phyloP scores from a whole-genome alignment of 805 yeast species.

The Blastobotrys peoriensis region DNA sequence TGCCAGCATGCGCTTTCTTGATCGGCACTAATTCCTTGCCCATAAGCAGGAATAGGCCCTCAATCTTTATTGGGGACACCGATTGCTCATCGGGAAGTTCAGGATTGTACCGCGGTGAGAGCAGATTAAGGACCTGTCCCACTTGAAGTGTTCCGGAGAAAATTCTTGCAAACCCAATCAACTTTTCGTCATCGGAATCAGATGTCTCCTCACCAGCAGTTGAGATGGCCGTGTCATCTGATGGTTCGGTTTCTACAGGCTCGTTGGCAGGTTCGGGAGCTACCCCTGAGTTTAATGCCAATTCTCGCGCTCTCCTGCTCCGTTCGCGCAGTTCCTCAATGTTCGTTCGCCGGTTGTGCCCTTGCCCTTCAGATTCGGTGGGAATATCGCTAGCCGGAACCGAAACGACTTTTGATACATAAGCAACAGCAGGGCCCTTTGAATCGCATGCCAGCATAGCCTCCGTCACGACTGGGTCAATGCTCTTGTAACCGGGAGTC shows the following conservation, averaged over 20 bases:
- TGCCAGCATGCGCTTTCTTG: slow-evolving; percentile 85
- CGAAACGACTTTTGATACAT: slow-evolving; percentile 83
- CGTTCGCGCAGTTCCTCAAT: slow-evolving; percentile 21
- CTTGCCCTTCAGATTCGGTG: slow-evolving; percentile 23
- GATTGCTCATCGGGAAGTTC: slow-evolving; percentile 47
- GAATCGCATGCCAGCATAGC: slow-evolving; percentile 65
- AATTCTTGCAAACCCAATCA: slow-evolving; percentile 84
- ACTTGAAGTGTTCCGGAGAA: slow-evolving; percentile 75
- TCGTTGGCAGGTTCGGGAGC: not conserved
- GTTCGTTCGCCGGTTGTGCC: slow-evolving; percentile 21
- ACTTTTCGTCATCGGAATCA: slow-evolving; percentile 41
- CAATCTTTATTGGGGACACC: slow-evolving; percentile 42
- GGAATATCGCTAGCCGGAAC: slow-evolving; percentile 81
- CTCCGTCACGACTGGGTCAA: slow-evolving; percentile 44
- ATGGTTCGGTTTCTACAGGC: slow-evolving; percentile 15
- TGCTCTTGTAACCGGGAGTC: slow-evolving; percentile 44
- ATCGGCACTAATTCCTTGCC: slow-evolving; percentile 82
- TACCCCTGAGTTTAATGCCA: slow-evolving; percentile 11
- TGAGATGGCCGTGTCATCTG: slow-evolving; percentile 35
- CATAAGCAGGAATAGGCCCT: slow-evolving; percentile 77
- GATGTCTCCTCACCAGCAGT: slow-evolving; percentile 41
- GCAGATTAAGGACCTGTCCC: slow-evolving; percentile 69
- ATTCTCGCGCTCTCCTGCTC: slow-evolving; percentile 20
- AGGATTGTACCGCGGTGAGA: slow-evolving; percentile 88
- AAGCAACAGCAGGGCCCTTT: slow-evolving; percentile 64